Evolutionary conservation across 2,329 filamentous ascomycete genomes (phyloP), one percentile per base, ranked within the genome.

Genomic region (Pseudonectria buxi): DNA sequence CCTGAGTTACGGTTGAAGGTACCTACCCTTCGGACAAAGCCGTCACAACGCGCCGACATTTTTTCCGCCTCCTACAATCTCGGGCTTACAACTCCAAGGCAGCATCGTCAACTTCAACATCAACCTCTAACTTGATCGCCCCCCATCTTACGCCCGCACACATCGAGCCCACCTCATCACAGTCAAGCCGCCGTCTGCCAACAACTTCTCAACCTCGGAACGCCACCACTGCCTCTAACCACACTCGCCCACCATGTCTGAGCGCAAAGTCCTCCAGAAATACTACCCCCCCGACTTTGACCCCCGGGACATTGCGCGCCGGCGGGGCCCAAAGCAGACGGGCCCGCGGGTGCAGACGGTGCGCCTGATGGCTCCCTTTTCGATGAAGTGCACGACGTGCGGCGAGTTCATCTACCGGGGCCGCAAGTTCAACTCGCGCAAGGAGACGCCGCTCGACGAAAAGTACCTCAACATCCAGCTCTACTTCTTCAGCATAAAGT

Each of bases 371-470:
- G 64, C 50, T 28, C 59, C 59, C 1, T 65, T 64, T 35, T 55
- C 53, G 3, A 61, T 64, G 58, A 64, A 64, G 25, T 72, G 68
- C 46, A 63, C 61, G 3, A 61, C 61, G 1, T 74, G 71, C 41
- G 70, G 68, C 41, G 85, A 94, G 63, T 95, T 83, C 67, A 92
- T 94, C 55, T 90, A 94, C 71, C 86, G 87, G 51, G 89, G 89
- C 0, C 78, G 89, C 41, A 96, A 95, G 55, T 96, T 96, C 73
- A 96, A 96, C 64, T 83, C 87, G 3, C 76, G 86, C 25, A 98
- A 98, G 56, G 88, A 95, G 56, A 95, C 85, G 0, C 87, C 86
- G 1, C 79, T 78, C 0, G 84, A 92, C 14, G 85, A 95, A 53
- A 85, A 83, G 49, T 98, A 98, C 65, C 78, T 95, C 30, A 76